A percentile compares a stretch with the other conserved stretches of the same genome.
Conservation (phyloP, 768 basidiomycete genomes). For the Mycena rosella region DNA sequence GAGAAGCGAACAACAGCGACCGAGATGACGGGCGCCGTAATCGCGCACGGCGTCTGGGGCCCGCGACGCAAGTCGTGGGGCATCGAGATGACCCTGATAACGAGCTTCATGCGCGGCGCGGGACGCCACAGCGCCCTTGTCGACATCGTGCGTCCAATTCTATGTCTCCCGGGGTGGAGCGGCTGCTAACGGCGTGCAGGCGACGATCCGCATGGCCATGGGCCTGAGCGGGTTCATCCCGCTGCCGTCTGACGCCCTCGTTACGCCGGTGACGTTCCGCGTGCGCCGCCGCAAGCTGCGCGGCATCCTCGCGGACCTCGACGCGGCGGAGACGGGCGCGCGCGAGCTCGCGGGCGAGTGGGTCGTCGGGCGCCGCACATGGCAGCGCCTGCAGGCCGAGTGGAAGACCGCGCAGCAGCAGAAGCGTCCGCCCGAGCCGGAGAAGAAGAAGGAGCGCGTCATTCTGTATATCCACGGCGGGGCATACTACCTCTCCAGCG, state of each 20-base stretch:
- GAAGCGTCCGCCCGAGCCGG: constrained; percentile 40
- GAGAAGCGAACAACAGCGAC: constrained; percentile 47
- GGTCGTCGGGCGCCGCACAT: constrained; percentile 94
- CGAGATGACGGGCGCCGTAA: constrained; percentile 72
- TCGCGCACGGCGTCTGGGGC: constrained; percentile 86
- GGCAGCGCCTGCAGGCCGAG: constrained; percentile 88
- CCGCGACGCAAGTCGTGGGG: constrained; percentile 94
- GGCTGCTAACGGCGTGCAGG: no score
- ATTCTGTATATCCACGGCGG: constrained; percentile 94
- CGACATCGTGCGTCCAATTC: constrained; percentile 82
- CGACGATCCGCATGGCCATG: constrained; percentile 73
- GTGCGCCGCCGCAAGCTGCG: constrained; percentile 79
- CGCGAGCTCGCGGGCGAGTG: constrained; percentile 95
- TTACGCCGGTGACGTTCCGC: constrained; percentile 93
- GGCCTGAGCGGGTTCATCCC: constrained; percentile 86
- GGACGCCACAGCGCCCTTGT: constrained; percentile 85
- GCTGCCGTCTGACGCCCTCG: constrained; percentile 90
- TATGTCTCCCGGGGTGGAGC: no score
- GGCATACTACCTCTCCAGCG: constrained; percentile 93
- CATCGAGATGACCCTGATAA: constrained; percentile 91
- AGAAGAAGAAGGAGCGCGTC: constrained; percentile 77
- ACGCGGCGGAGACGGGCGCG: constrained; percentile 78
- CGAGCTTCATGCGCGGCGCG: constrained; percentile 87
- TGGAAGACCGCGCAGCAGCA: constrained; percentile 67
- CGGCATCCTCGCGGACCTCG: constrained; percentile 84